Conservation (phyloP, 2,329 filamentous ascomycete genomes). For the Alternaria dauci region DNA sequence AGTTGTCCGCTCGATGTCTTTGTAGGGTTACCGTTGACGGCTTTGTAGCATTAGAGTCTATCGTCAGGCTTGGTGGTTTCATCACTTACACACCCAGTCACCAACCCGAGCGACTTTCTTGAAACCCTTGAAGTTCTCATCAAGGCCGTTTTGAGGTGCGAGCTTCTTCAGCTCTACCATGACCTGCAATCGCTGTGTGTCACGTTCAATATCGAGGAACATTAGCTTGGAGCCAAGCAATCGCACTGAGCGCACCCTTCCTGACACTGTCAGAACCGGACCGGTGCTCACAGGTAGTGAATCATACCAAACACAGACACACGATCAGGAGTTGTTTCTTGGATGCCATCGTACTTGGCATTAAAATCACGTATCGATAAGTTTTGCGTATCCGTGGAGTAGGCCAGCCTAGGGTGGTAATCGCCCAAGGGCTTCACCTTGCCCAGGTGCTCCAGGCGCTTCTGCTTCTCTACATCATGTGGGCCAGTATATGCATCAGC, state of each 20-base stretch:
- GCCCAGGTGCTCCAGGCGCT: slow-evolving; percentile 64
- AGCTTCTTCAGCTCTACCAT: slow-evolving; percentile 73
- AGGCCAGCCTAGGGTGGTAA: slow-evolving; percentile 63
- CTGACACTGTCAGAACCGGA: slow-evolving; percentile 56
- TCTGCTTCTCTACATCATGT: slow-evolving; percentile 58
- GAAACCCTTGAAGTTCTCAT: slow-evolving; percentile 65
- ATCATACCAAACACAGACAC: slow-evolving; percentile 49
- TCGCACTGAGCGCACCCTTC: slow-evolving; percentile 77
- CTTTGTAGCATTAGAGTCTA: slow-evolving; percentile 44
- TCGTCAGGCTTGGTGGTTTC: slow-evolving; percentile 5
- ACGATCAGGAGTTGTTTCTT: slow-evolving; percentile 36
- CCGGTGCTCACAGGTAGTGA: background rate
- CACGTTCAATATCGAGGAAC: slow-evolving; percentile 82
- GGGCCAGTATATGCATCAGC: slow-evolving; percentile 39
- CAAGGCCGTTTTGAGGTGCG: slow-evolving; percentile 45
- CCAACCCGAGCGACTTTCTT: slow-evolving; percentile 76
- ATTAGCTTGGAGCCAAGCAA: slow-evolving; percentile 78
- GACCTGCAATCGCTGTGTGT: slow-evolving; percentile 76
- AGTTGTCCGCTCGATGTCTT: slow-evolving; percentile 77
- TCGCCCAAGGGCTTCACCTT: slow-evolving; percentile 58
- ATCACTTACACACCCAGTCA: slow-evolving; percentile 78
- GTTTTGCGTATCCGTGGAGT: slow-evolving; percentile 24
- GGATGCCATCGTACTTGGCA: slow-evolving; percentile 37
- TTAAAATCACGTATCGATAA: slow-evolving; percentile 43
- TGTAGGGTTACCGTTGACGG: slow-evolving; percentile 74